These are phyloP conservation scores for Hyaloscypha variabilis DNA, from an alignment of 495 filamentous ascomycete species.

Conservation along the genomic window DNA sequence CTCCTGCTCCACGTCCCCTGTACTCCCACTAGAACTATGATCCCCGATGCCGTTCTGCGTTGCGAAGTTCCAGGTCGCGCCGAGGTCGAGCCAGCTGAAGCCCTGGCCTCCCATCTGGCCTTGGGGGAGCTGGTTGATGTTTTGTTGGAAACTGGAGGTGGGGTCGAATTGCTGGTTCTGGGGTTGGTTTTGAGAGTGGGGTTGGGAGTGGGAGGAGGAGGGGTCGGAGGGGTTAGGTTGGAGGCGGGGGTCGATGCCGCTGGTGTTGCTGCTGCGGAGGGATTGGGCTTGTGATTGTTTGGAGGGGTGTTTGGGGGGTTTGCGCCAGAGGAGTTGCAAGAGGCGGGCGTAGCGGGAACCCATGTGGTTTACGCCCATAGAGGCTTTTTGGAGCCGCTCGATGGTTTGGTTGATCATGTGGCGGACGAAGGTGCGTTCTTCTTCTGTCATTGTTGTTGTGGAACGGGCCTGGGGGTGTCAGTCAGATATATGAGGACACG, in stretches of 20 bases:
- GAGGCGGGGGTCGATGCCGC: conserved; percentile 2
- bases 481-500: neutral
- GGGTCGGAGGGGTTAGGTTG: neutral
- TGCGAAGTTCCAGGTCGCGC: conserved; percentile 33
- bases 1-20: conserved; percentile 21
- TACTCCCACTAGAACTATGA: conserved; percentile 14
- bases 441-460: conserved; percentile 34
- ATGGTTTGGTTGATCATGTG: conserved; percentile 33
- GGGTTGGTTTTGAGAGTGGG: conserved; percentile 8
- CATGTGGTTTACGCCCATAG: conserved; percentile 31
- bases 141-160: neutral
- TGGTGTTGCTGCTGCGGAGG: neutral
- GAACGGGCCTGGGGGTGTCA: conserved; percentile 25
- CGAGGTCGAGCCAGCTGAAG: conserved; percentile 33
- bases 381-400: conserved; percentile 30
- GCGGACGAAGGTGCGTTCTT: conserved; percentile 28
- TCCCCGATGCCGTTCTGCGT: conserved; percentile 28
- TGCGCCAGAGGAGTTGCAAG: conserved; percentile 32
- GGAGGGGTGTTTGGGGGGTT: conserved; percentile 18
- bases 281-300: neutral
- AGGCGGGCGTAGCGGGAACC: conserved; percentile 31
- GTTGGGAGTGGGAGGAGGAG: too few species aligned
- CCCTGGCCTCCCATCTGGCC: conserved; percentile 16
- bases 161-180: neutral
- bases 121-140: too few species aligned